A percentile compares a stretch with the other conserved stretches of the same genome.
Evolutionary conservation across 345 rosid species (phyloP).

Genomic region (Brassica incana): DNA sequence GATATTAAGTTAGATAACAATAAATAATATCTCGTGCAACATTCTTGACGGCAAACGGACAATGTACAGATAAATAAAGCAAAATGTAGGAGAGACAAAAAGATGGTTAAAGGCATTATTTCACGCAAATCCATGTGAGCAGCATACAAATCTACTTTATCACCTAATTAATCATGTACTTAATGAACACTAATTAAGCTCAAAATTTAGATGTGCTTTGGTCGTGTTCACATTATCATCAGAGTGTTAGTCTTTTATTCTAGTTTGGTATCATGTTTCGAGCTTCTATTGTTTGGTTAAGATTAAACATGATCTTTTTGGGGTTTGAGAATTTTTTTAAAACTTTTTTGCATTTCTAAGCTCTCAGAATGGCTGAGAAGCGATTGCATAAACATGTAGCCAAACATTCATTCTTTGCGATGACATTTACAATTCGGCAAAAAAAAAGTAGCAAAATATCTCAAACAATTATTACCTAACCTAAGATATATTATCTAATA

Average conservation of each 20-base stretch:
- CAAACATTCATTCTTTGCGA: no score
- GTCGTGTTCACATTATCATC: conserved; percentile 36
- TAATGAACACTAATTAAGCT: conserved; percentile 24
- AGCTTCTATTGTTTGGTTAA: no score
- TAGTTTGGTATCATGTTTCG: no score
- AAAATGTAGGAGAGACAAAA: conserved; percentile 47
- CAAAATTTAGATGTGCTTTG: conserved; percentile 9
- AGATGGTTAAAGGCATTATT: conserved; percentile 39
- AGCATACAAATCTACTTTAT: conserved; percentile 44
- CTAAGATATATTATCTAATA: background rate
- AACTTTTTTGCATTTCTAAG: no score
- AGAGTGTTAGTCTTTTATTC: background rate
- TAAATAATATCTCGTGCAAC: conserved; percentile 4
- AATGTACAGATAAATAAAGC: background rate
- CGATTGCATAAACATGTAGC: no score
- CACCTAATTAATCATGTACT: conserved; percentile 39
- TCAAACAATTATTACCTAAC: conserved; percentile 1
- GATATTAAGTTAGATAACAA: no score
- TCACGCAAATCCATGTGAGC: conserved; percentile 49
- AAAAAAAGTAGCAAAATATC: background rate
- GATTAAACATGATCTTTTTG: no score
- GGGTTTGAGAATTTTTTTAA: no score
- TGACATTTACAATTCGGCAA: no score
- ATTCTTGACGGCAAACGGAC: background rate
- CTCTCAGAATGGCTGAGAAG: no score